Evolutionary conservation across 2,329 filamentous ascomycete species (phyloP).

Genomic region (Ophiosphaerella herpotricha): DNA sequence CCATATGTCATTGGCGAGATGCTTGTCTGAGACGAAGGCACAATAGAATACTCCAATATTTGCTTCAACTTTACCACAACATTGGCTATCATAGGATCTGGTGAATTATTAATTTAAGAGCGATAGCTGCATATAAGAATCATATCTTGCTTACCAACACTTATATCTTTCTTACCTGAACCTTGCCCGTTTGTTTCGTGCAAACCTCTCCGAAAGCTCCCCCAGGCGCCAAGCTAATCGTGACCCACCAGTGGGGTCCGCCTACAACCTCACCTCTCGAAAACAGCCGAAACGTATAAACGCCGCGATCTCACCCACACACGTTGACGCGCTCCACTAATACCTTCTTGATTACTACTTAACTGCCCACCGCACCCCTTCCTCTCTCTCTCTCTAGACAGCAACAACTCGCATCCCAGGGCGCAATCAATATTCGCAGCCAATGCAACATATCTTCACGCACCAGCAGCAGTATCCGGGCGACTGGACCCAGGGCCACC

Average conservation of each 20-base stretch:
- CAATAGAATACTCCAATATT: too few relatives aligned
- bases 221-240: slow-evolving; percentile 28
- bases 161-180: neutral
- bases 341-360: slow-evolving; percentile 11
- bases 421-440: slow-evolving; percentile 23
- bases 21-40: neutral
- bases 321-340: slow-evolving; percentile 9
- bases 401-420: slow-evolving; percentile 11
- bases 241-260: slow-evolving; percentile 26
- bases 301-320: slow-evolving; percentile 17
- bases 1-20: slow-evolving; percentile 30
- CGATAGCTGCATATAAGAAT: too few relatives aligned
- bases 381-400: slow-evolving; percentile 5
- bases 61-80: too few relatives aligned
- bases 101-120: too few relatives aligned
- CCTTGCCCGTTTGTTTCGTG: slow-evolving; percentile 4
- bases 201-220: slow-evolving; percentile 28
- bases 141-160: too few relatives aligned
- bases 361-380: slow-evolving; percentile 9
- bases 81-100: too few relatives aligned
- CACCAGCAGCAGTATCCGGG: slow-evolving; percentile 66
- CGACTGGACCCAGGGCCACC: slow-evolving; percentile 55
- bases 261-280: slow-evolving; percentile 31
- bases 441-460: slow-evolving; percentile 65
- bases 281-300: slow-evolving; percentile 22